Percentiles rank a stretch among this genome's conserved stretches.
phyloP scores from a whole-genome alignment of 169 alveolate species.

The Eimeria praecox region DNA sequence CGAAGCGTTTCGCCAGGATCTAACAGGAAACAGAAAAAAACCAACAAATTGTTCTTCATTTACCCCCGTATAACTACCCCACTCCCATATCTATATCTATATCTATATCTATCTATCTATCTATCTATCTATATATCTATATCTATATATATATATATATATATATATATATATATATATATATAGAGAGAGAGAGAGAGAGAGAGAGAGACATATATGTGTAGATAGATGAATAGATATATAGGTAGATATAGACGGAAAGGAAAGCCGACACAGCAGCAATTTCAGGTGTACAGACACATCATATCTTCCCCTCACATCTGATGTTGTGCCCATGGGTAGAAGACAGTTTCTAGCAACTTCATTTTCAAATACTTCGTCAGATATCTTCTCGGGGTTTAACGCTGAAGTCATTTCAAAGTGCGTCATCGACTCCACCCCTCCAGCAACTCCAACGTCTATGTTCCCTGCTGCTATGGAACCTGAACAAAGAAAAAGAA shows the following conservation, averaged over 20 bases:
- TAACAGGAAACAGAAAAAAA: not conserved
- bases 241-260: not conserved
- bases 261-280: not conserved
- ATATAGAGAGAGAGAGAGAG: too few relatives aligned
- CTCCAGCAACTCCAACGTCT: constrained; percentile 96
- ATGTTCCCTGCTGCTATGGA: constrained; percentile 72
- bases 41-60: too few relatives aligned
- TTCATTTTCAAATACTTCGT: constrained; percentile 90
- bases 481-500: not conserved
- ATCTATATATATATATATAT: not conserved
- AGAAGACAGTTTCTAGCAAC: constrained; percentile 92
- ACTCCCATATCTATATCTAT: too few relatives aligned
- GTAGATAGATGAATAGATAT: not conserved
- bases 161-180: not conserved
- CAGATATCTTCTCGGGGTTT: constrained; percentile 91
- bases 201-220: too few relatives aligned
- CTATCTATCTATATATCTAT: too few relatives aligned
- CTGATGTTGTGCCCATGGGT: constrained; percentile 97
- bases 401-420: constrained; percentile 92
- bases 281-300: not conserved
- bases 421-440: constrained; percentile 96
- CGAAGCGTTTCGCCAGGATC: constrained; percentile 90
- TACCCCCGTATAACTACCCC: too few relatives aligned
- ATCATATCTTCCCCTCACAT: constrained; percentile 51
- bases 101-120: too few relatives aligned